These are phyloP conservation scores for Penicillium sp. DNA, from an alignment of 2,329 filamentous ascomycete species.

Conservation along the genomic window DNA sequence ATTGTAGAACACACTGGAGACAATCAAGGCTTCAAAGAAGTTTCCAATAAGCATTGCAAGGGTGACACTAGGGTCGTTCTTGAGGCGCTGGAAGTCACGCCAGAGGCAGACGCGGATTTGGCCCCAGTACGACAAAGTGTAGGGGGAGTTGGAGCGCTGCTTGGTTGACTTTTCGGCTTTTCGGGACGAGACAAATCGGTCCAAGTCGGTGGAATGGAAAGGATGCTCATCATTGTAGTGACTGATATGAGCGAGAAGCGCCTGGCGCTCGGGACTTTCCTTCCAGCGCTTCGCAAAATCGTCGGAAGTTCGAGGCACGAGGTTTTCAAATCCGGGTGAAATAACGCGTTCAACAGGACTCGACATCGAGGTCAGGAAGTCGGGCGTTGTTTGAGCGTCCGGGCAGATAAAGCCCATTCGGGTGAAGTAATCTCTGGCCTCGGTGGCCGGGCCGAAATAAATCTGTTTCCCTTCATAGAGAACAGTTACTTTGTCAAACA, in stretches of 20 bases:
- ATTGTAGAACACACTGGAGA: slow-evolving; percentile 8
- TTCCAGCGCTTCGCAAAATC: slow-evolving; percentile 59
- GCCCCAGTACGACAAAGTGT: slow-evolving; percentile 11
- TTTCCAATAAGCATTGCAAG: slow-evolving; percentile 7
- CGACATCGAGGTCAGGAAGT: slow-evolving; percentile 44
- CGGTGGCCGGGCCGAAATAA: slow-evolving; percentile 58
- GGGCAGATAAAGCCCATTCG: slow-evolving; percentile 34
- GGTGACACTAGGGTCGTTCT: slow-evolving; percentile 10
- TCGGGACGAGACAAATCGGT: not conserved
- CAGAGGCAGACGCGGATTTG: slow-evolving; percentile 7
- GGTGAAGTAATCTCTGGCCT: slow-evolving; percentile 68
- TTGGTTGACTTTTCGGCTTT: slow-evolving; percentile 4
- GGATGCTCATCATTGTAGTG: not conserved
- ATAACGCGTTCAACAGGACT: slow-evolving; percentile 63
- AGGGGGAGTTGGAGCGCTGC: slow-evolving; percentile 2
- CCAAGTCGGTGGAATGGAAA: not conserved
- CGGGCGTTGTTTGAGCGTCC: slow-evolving; percentile 14
- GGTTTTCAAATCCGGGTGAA: slow-evolving; percentile 54
- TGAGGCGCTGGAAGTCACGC: slow-evolving; percentile 4
- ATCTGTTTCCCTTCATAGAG: slow-evolving; percentile 57
- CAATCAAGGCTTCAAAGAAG: slow-evolving; percentile 9
- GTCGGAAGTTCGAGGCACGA: slow-evolving; percentile 68
- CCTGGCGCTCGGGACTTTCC: slow-evolving; percentile 6
- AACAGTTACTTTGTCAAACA: slow-evolving; percentile 68
- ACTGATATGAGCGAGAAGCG: not conserved